Evolutionary conservation across 768 basidiomycete species (phyloP).

Genomic region (Rhodocollybia butyracea): DNA sequence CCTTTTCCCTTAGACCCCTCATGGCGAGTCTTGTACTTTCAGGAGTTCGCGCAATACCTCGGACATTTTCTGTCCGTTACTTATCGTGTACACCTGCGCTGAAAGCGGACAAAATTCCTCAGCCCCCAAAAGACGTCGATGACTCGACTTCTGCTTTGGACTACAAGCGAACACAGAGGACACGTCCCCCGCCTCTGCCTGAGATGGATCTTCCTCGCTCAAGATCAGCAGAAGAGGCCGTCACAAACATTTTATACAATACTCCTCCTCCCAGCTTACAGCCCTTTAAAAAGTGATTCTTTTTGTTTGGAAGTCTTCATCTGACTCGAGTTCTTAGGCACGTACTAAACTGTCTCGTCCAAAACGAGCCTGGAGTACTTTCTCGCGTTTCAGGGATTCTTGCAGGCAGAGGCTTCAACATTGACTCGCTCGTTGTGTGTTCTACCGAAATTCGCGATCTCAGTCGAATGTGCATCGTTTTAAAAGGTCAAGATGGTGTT

Average conservation of each 20-base stretch:
- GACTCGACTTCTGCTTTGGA: conserved; percentile 95
- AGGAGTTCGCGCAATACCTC: conserved; percentile 27
- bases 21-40: conserved; percentile 28
- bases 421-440: conserved; percentile 97
- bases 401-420: conserved; percentile 96
- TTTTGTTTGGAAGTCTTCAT: neutral
- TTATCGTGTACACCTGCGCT: conserved; percentile 34
- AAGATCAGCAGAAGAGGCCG: conserved; percentile 90
- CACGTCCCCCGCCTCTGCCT: conserved; percentile 81
- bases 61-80: conserved; percentile 27
- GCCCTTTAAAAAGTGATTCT: conserved; percentile 84
- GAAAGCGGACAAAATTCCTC: conserved; percentile 44
- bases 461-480: conserved; percentile 96
- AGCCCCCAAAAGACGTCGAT: conserved; percentile 77
- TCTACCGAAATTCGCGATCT: conserved; percentile 96
- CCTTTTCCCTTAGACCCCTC: neutral
- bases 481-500: conserved; percentile 95
- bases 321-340: conserved; percentile 52
- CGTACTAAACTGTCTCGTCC: conserved; percentile 94
- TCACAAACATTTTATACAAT: conserved; percentile 96
- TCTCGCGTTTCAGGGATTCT: conserved; percentile 97
- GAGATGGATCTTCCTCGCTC: conserved; percentile 80
- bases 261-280: conserved; percentile 89
- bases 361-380: conserved; percentile 99
- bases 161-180: conserved; percentile 75